Evolutionary conservation across 495 filamentous ascomycete genomes (phyloP), one percentile per base, ranked within the genome.

Genomic region (Neurospora sp.): DNA sequence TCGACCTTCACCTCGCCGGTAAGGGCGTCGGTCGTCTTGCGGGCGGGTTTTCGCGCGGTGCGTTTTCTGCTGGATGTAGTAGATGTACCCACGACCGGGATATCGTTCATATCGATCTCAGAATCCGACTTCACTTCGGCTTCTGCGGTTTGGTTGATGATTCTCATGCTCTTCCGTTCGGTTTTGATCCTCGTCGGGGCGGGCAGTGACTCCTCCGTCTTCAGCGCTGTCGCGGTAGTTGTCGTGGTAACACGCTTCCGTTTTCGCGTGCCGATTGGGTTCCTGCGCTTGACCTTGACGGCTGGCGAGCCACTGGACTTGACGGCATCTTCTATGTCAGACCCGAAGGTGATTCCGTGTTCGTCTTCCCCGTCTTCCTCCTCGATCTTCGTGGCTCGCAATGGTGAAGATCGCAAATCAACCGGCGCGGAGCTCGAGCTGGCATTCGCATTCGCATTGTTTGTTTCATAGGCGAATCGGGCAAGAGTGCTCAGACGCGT

Each of bases 251-350:
- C 80, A 72, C 83, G 83, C 74, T 87, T 91, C 65, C 83, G 88
- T 77, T 87, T 89, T 77, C 84, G 87, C 65, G 74, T 41, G 22
- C 20, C 65, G 38, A 69, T 71, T 7, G 53, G 31, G 69, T 18
- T 22, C 16, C 16, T 69, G 22, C 53, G 53, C 53, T 65, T 65
- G 6, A 8, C 53, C 53, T 65, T 65, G 16, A 12, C 16, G 14
- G 69, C 39, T 16, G 68, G 22, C 20, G 41, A 59, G 14, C 22
- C 27, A 10, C 16, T n/a, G 16, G 77, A 70, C 10, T 81, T 81
- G 69, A 88, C 74, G n/a, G 86, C 80, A 79, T 92, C 90, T 82
- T 92, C 90, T 73, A 91, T 91, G 74, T 93, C 91, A 18, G 81
- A 78, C 0, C 76, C 75, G 70, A 77, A 75, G 72, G 73, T 77